Evolutionary conservation across 2,329 filamentous ascomycete species (phyloP).

Genomic region (Orbilia quercus): DNA sequence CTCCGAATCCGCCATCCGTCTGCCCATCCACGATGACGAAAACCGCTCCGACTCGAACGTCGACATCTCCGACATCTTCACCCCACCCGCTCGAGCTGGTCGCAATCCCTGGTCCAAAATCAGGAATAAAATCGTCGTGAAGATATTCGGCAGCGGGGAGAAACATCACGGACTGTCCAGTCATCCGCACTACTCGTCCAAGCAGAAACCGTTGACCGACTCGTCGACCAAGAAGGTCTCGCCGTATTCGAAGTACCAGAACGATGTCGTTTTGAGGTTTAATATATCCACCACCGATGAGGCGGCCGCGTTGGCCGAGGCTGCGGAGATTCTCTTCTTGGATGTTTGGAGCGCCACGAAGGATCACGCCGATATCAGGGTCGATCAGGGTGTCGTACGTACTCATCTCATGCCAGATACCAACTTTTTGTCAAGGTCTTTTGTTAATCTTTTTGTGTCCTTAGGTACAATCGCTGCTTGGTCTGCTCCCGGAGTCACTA

Average conservation of each 20-base stretch:
- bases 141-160: slow-evolving; percentile 59
- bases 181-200: slow-evolving; percentile 58
- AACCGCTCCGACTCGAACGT: slow-evolving; percentile 23
- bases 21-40: slow-evolving; percentile 49
- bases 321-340: slow-evolving; percentile 78
- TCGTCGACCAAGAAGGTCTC: slow-evolving; percentile 8
- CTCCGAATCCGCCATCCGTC: slow-evolving; percentile 47
- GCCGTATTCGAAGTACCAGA: slow-evolving; percentile 69
- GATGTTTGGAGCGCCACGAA: slow-evolving; percentile 90
- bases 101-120: slow-evolving; percentile 54
- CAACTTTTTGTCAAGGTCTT: neutral
- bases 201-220: slow-evolving; percentile 51
- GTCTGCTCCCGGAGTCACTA: slow-evolving; percentile 79
- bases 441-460: neutral
- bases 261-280: slow-evolving; percentile 90
- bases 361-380: slow-evolving; percentile 84
- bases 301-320: slow-evolving; percentile 76
- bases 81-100: slow-evolving; percentile 31
- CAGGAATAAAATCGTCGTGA: slow-evolving; percentile 57
- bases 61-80: slow-evolving; percentile 47
- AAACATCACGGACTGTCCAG: slow-evolving; percentile 58
- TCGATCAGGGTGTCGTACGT: slow-evolving; percentile 78
- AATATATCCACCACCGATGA: slow-evolving; percentile 77
- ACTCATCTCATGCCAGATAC: slow-evolving; percentile 27
- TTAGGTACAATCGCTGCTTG: slow-evolving; percentile 77